phyloP scores from a whole-genome alignment of 176 grass and related monocot species.

The Neostapfia colusana region DNA sequence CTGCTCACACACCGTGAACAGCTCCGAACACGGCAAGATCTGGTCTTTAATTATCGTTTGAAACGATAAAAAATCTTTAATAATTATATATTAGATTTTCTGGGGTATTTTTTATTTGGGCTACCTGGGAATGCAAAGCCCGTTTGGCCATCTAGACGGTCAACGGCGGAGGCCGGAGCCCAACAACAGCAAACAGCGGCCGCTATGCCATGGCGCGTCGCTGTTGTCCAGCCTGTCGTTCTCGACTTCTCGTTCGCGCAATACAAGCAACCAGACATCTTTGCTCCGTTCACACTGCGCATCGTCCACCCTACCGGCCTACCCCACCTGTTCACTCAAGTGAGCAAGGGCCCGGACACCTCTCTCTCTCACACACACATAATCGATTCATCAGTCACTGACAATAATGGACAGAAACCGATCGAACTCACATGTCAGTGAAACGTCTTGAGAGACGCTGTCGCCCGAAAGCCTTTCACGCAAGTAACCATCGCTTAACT shows the following conservation, averaged over 20 bases:
- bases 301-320: too few species aligned
- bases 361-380: too few species aligned
- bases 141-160: background rate
- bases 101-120: too few species aligned
- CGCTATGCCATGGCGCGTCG: constrained; percentile 21
- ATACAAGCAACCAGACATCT: constrained; percentile 24
- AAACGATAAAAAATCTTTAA: background rate
- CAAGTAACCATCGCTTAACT: background rate
- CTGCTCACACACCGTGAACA: too few species aligned
- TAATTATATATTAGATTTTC: background rate
- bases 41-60: background rate
- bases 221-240: constrained; percentile 45
- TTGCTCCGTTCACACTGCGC: constrained; percentile 41
- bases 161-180: background rate
- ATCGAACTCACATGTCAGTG: background rate
- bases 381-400: background rate
- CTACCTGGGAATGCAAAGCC: background rate
- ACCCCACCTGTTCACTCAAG: background rate
- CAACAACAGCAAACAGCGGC: too few species aligned
- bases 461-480: background rate
- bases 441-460: accelerated
- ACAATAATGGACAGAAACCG: background rate
- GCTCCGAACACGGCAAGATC: background rate
- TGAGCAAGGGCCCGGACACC: background rate
- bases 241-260: constrained; percentile 35